Conservation (phyloP, 2,329 filamentous ascomycete species). For the Monilinia aucupariae region DNA sequence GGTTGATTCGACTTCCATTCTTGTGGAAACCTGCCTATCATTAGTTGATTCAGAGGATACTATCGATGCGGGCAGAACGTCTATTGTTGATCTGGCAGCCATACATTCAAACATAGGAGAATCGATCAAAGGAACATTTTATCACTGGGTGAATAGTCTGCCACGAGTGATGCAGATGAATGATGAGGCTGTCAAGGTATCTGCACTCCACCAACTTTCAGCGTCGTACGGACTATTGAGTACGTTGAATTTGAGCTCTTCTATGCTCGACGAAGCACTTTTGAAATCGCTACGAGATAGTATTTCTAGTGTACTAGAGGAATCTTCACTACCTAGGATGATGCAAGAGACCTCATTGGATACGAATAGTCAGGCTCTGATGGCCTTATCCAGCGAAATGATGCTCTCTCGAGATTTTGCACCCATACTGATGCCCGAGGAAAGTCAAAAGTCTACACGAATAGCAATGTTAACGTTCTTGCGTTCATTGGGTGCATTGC, state of each 20-base stretch:
- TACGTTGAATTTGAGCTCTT: conserved; percentile 57
- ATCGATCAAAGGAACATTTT: conserved; percentile 62
- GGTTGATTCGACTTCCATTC: conserved; percentile 59
- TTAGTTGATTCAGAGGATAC: conserved; percentile 48
- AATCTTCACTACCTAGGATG: conserved; percentile 19
- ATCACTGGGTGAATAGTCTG: conserved; percentile 76
- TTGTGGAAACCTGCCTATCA: conserved; percentile 76
- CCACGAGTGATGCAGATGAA: conserved; percentile 77
- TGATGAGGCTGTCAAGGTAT: conserved; percentile 72
- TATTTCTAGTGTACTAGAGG: conserved; percentile 42
- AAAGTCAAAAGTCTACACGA: conserved; percentile 61
- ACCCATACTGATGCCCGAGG: conserved; percentile 56
- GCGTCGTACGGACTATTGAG: conserved; percentile 64
- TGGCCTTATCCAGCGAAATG: conserved; percentile 25
- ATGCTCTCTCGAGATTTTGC: conserved; percentile 42
- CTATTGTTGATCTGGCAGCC: conserved; percentile 56
- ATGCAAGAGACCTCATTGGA: conserved; percentile 32
- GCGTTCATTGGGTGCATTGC: conserved; percentile 48
- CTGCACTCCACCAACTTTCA: conserved; percentile 69
- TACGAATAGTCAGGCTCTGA: conserved; percentile 32
- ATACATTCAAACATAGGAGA: conserved; percentile 59
- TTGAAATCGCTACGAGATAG: conserved; percentile 69
- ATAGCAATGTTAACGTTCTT: conserved; percentile 54
- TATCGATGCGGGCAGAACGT: conserved; percentile 36
- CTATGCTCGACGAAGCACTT: conserved; percentile 61